These are phyloP conservation scores for Pseudonectria foliicola DNA, from an alignment of 2,329 filamentous ascomycete species.

Conservation along the genomic window DNA sequence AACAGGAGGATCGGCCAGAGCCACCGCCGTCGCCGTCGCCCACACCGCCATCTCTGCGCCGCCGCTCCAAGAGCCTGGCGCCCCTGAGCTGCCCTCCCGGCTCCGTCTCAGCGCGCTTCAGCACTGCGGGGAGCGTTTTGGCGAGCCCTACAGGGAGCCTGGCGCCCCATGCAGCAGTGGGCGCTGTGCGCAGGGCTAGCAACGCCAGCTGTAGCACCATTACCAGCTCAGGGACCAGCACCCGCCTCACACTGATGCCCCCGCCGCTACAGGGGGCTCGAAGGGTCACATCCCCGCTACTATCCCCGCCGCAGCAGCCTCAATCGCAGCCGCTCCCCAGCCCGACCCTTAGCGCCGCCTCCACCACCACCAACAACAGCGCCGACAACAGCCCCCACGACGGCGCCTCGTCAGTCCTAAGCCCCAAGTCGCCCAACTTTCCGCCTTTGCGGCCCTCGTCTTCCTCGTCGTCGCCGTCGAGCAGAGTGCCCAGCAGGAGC, in stretches of 20 bases:
- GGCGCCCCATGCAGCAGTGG: slow-evolving; percentile 13
- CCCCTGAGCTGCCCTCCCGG: slow-evolving; percentile 2
- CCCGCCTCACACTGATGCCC: too few relatives aligned
- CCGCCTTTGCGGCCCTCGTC: slow-evolving; percentile 4
- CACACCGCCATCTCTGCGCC: slow-evolving; percentile 7
- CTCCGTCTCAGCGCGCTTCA: neutral
- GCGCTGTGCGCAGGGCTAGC: slow-evolving; percentile 6
- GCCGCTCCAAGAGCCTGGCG: slow-evolving; percentile 21
- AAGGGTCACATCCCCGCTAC: slow-evolving; percentile 6
- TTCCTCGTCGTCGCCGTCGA: slow-evolving; percentile 3
- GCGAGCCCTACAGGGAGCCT: slow-evolving; percentile 15
- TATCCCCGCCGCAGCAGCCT: slow-evolving; percentile 9
- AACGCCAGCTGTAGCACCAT: slow-evolving; percentile 6
- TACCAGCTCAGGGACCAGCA: too few relatives aligned
- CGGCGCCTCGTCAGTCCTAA: too few relatives aligned
- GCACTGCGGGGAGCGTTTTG: neutral
- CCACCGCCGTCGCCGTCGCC: slow-evolving; percentile 18
- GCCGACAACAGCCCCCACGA: too few relatives aligned
- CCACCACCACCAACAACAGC: too few relatives aligned
- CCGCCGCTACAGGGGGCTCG: too few relatives aligned
- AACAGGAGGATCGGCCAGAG: slow-evolving; percentile 13
- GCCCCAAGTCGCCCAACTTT: too few relatives aligned
- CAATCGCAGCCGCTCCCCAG: slow-evolving; percentile 4
- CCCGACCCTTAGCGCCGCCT: too few relatives aligned
- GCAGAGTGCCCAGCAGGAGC: slow-evolving; percentile 1